phyloP scores from a whole-genome alignment of 352 stramenopile species.

The Peronosclerospora sorghi region DNA sequence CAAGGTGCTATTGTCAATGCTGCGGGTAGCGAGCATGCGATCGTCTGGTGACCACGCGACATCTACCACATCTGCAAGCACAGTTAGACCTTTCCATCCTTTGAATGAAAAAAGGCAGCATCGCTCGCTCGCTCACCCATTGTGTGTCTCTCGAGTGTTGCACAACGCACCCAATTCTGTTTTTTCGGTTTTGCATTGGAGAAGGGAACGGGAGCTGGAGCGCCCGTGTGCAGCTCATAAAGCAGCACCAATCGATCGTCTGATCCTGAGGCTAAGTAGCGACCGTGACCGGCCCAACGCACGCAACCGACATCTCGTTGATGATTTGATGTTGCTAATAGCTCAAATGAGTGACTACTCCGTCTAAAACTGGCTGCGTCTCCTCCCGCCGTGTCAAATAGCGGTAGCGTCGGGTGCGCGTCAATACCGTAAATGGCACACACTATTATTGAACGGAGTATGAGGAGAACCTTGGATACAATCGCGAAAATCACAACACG shows the following conservation, averaged over 20 bases:
- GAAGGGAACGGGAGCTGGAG: slow-evolving; percentile 54
- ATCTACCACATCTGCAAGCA: too few species aligned
- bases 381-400: slow-evolving; percentile 73
- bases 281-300: slow-evolving; percentile 65
- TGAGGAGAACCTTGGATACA: background rate
- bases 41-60: too few species aligned
- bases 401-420: slow-evolving; percentile 52
- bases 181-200: slow-evolving; percentile 72
- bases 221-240: too few species aligned
- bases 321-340: slow-evolving; percentile 71
- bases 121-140: slow-evolving; percentile 36
- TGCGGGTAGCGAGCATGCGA: slow-evolving; percentile 81
- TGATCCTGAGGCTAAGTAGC: slow-evolving; percentile 75
- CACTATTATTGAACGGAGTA: slow-evolving; percentile 16
- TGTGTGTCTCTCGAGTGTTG: slow-evolving; percentile 73
- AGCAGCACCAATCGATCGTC: too few species aligned
- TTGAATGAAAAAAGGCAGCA: background rate
- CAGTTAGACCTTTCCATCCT: too few species aligned
- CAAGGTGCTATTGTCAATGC: slow-evolving; percentile 82
- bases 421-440: too few species aligned
- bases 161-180: slow-evolving; percentile 78
- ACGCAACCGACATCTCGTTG: slow-evolving; percentile 82
- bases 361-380: slow-evolving; percentile 31
- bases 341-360: slow-evolving; percentile 58
- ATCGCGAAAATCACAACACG: slow-evolving; percentile 1